Evolutionary conservation across 805 yeast genomes (phyloP), one percentile per base, ranked within the genome.

Genomic region (Candida pini): DNA sequence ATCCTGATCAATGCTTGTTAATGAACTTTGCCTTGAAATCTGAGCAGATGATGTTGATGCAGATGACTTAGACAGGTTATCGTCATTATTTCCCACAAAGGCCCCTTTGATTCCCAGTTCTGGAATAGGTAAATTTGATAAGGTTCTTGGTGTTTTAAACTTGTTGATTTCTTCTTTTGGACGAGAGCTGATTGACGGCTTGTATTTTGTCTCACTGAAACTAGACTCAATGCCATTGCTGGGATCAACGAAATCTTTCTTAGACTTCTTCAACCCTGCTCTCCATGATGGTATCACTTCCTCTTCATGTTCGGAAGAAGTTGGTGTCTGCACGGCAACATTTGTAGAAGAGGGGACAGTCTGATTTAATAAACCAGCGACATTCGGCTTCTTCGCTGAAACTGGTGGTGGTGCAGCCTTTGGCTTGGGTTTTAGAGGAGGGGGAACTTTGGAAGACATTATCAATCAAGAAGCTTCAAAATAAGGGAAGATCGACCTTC

Each of bases 381-480:
- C 32, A 7, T 33, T 27, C 14, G 58, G 58, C 33, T 54, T 54
- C 35, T 53, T 54, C 6, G 47, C 43, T 10, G 33, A 39, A 4
- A 53, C 31, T 16, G 53, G 49, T 1, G 60, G 56, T 5, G 58
- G 51, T n/a, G n/a, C n/a, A 8, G 52, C 34, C 39, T 49, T 57
- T n/a, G 64, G 61, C 24, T 53, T 58, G 9, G 62, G 62, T 22
- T 55, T 57, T 18, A 54, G 34, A 17, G 53, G 44, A 6, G 56
- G 57, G n/a, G 63, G 61, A 15, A 49, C 51, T 33, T 45, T 48
- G 26, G 50, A 37, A 30, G 48, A 33, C 45, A 41, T 50, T 38
- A 30, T 26, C 18, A 18, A 29, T 13, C 17, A 17, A 19, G n/a
- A n/a, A n/a, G n/a, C n/a, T n/a, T n/a, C n/a, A n/a, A n/a, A n/a